Conservation (phyloP, 2,329 filamentous ascomycete genomes). For the Aspergillus sojae region DNA sequence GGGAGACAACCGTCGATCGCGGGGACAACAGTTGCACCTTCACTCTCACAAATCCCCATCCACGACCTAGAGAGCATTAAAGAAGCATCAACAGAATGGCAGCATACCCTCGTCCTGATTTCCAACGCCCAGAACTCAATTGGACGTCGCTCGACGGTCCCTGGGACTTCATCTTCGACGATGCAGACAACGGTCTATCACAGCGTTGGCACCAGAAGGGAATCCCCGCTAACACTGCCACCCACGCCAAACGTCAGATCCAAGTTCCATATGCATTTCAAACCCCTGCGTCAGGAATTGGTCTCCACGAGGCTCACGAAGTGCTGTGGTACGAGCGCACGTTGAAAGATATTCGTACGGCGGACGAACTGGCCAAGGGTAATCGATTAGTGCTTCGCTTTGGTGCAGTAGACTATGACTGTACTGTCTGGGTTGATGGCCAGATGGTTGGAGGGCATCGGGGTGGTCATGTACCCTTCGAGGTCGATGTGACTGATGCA, state of each 20-base stretch:
- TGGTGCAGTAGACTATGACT: slow-evolving; percentile 55
- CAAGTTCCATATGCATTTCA: slow-evolving; percentile 69
- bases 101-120: slow-evolving; percentile 66
- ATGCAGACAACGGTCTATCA: slow-evolving; percentile 59
- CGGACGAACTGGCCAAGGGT: slow-evolving; percentile 44
- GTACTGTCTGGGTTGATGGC: slow-evolving; percentile 60
- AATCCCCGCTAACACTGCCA: slow-evolving; percentile 44
- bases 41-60: background rate
- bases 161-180: slow-evolving; percentile 69
- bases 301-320: slow-evolving; percentile 65
- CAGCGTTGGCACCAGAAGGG: slow-evolving; percentile 58
- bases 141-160: slow-evolving; percentile 65
- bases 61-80: background rate
- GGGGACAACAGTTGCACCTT: background rate
- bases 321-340: slow-evolving; percentile 67
- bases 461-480: slow-evolving; percentile 66
- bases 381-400: slow-evolving; percentile 49
- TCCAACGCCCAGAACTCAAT: slow-evolving; percentile 56
- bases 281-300: slow-evolving; percentile 63
- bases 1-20: slow-evolving; percentile 1
- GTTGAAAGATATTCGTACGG: slow-evolving; percentile 54
- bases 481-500: slow-evolving; percentile 57
- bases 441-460: slow-evolving; percentile 53
- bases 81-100: background rate
- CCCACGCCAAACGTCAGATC: slow-evolving; percentile 55